A percentile compares a stretch with the other conserved stretches of the same genome.
These are phyloP conservation scores for Xylaria castorea DNA, from an alignment of 495 filamentous ascomycete genomes.

Conservation along the genomic window DNA sequence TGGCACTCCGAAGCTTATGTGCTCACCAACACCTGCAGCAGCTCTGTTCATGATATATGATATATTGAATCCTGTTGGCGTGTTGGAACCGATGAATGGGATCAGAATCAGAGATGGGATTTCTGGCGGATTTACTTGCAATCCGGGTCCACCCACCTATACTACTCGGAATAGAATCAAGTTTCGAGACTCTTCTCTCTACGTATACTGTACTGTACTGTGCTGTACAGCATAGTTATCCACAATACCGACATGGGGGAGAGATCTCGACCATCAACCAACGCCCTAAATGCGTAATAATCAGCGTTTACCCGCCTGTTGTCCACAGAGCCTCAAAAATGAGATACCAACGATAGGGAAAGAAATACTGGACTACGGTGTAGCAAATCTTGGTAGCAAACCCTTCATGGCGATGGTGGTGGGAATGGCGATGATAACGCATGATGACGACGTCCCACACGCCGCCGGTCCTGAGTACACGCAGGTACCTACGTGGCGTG, in stretches of 20 bases:
- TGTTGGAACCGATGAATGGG: background rate
- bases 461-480: background rate
- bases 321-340: slow-evolving; percentile 9
- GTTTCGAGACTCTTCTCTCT: slow-evolving; percentile 2
- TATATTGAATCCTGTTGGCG: background rate
- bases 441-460: slow-evolving; percentile 1
- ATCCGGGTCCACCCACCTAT: background rate
- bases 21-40: background rate
- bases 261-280: slow-evolving; percentile 20
- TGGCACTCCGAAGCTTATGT: background rate
- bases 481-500: background rate
- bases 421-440: background rate
- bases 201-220: too few relatives aligned
- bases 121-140: background rate
- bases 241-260: slow-evolving; percentile 8
- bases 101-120: background rate
- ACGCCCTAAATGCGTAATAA: slow-evolving; percentile 19
- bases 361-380: background rate
- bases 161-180: slow-evolving; percentile 18
- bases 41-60: background rate
- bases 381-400: background rate
- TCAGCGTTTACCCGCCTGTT: slow-evolving; percentile 1
- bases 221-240: too few relatives aligned
- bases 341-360: background rate
- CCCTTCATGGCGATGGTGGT: background rate